phyloP scores from a whole-genome alignment of 768 basidiomycete species.

The Mycena floridula region DNA sequence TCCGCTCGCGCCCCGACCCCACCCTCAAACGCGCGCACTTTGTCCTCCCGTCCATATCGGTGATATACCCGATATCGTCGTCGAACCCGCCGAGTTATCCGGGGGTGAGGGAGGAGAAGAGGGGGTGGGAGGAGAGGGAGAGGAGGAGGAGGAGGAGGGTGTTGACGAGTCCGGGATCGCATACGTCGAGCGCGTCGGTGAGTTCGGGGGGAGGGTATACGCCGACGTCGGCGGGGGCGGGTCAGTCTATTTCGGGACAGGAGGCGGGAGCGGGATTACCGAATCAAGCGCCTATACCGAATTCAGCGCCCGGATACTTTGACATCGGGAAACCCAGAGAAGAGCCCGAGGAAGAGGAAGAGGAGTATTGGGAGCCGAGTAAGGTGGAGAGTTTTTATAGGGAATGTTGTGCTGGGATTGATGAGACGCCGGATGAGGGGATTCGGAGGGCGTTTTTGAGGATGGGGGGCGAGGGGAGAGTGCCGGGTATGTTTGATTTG shows the following conservation, averaged over 20 bases:
- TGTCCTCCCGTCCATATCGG: constrained; percentile 78
- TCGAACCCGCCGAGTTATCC: constrained; percentile 79
- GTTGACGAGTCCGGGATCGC: constrained; percentile 40
- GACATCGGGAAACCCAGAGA: no score
- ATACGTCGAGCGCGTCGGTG: constrained; percentile 11
- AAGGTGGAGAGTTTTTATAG: constrained; percentile 84
- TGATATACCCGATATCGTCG: constrained; percentile 87
- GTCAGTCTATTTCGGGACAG: constrained; percentile 2
- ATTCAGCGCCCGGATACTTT: no score
- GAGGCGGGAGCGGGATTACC: constrained; percentile 14
- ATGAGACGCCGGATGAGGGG: constrained; percentile 65
- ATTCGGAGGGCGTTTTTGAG: no score
- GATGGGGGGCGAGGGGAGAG: no score
- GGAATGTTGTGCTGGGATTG: constrained; percentile 75
- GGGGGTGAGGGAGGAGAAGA: constrained; percentile 74
- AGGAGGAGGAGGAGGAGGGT: constrained; percentile 60
- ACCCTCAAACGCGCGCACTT: constrained; percentile 93
- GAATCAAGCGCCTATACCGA: no score
- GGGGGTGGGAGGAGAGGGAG: constrained; percentile 73
- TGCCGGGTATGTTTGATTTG: constrained; percentile 52
- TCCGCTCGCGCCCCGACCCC: no score
- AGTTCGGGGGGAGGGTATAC: constrained; percentile 1
- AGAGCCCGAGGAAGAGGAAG: no score
- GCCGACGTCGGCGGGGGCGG: not conserved
- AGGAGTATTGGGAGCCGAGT: constrained; percentile 82